Percentiles rank a stretch among this genome's conserved stretches.
These are phyloP conservation scores for Penicillium vulpinum DNA, from an alignment of 2,329 filamentous ascomycete species.

Conservation along the genomic window DNA sequence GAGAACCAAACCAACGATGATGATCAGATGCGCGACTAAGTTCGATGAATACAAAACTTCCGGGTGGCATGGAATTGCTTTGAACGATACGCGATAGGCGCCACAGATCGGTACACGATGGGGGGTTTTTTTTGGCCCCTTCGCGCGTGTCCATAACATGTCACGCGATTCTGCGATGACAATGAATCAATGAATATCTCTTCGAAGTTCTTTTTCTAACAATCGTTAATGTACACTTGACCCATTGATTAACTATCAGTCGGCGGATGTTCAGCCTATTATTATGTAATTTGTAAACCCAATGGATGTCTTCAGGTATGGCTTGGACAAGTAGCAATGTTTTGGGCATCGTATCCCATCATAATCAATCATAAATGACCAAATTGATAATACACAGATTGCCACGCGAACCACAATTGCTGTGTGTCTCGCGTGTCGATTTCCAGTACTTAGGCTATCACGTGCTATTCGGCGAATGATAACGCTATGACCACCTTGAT, in stretches of 20 bases:
- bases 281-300: background rate
- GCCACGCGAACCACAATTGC: background rate
- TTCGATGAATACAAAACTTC: constrained; percentile 12
- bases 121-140: constrained; percentile 1
- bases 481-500: constrained; percentile 27
- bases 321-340: background rate
- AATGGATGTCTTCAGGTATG: too few species aligned
- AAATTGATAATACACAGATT: background rate
- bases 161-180: constrained; percentile 12
- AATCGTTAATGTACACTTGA: background rate
- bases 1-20: constrained; percentile 34
- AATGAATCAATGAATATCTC: constrained; percentile 22
- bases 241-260: background rate
- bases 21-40: constrained; percentile 44
- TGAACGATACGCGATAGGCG: constrained; percentile 22
- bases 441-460: constrained; percentile 14
- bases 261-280: background rate
- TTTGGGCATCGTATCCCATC: background rate
- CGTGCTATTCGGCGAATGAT: constrained; percentile 14
- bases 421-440: background rate
- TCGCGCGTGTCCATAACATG: constrained; percentile 6
- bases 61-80: constrained; percentile 19
- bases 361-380: background rate
- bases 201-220: background rate
- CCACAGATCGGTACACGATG: constrained; percentile 11